These are phyloP conservation scores for Elaeagnus macrophylla DNA, from an alignment of 306 rosid genomes.

Conservation along the genomic window DNA sequence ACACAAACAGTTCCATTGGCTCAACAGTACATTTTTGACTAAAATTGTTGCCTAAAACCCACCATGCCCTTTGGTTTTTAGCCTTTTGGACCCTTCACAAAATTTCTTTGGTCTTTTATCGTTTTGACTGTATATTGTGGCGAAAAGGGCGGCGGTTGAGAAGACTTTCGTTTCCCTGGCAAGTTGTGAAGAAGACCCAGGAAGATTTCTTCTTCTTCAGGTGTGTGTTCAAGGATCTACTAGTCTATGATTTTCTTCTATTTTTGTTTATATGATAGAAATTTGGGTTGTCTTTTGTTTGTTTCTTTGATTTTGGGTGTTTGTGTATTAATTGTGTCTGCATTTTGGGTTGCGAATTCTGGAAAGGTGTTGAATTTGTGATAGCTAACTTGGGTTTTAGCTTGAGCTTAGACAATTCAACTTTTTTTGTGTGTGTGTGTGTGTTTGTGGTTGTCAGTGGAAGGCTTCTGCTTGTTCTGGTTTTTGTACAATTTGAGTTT, in stretches of 20 bases:
- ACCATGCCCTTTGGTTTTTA: no score
- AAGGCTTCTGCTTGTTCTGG: background rate
- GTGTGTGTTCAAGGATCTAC: constrained; percentile 13
- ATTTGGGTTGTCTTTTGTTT: background rate
- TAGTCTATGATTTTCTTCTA: background rate
- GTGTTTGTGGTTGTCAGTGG: background rate
- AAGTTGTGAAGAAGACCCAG: constrained; percentile 15
- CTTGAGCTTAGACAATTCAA: no score
- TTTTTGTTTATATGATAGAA: background rate
- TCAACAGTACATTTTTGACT: no score
- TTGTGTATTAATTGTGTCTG: background rate
- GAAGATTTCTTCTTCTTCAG: constrained; percentile 10
- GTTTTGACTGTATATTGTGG: no score
- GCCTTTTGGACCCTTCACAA: no score
- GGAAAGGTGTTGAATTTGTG: background rate
- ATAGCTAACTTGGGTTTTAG: background rate
- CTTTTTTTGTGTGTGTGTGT: constrained; percentile 10
- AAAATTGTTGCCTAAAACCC: no score
- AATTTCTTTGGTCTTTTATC: no score
- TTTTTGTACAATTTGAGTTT: background rate
- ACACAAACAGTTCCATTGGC: no score
- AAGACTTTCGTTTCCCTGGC: constrained; percentile 2
- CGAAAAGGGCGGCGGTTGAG: background rate
- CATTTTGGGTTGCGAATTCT: no score
- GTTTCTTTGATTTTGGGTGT: background rate